Evolutionary conservation across 2,329 filamentous ascomycete genomes (phyloP), one percentile per base, ranked within the genome.

Genomic region (Ceratocystis alfenasii): DNA sequence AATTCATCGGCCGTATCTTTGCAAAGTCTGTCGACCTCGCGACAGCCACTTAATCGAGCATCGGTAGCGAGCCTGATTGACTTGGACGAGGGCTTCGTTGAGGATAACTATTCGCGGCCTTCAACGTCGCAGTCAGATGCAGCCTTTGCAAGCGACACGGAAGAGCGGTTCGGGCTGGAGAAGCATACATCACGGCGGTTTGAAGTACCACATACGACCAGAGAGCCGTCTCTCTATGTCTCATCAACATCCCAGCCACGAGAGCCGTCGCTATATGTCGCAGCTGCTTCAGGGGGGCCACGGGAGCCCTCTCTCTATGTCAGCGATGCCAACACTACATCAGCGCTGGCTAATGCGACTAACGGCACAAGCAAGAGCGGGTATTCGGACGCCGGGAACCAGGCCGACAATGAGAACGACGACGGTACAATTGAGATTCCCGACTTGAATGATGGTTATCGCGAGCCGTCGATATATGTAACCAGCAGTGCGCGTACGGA

Each of bases 41-140:
- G 46, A 28, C 60, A 41, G 10, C 36, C 64, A 3, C 69, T 74
- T 66, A 73, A 76, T 67, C 73, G 74, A 41, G 70, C 71, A 17
- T 76, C 75, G 10, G 70, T 75, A 25, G 71, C 72, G 66, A 75
- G 73, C 57, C 69, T 76, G 63, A 75, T 75, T 65, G 74, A 75
- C 62, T 71, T 75, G 17, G 74, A 75, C 68, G 73, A 73, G 57
- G 72, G 66, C 45, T 64, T 64, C n/a, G 62, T 46, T 10, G 64
- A 64, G n/a, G 66, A 66, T n/a, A 28, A 55, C 28, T 65, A 68
- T 33, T 66, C 66, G 41, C 64, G 66, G 44, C 66, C 66, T 10
- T 68, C 66, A 17, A 68, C 66, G 20, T 63, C 66, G 30, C 64
- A 68, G 71, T 62, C 68, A 73, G 22, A 70, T 46, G 30, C 65